These are phyloP conservation scores for Tripterygium wilfordii DNA, from an alignment of 177 flowering plant species.

Conservation along the genomic window DNA sequence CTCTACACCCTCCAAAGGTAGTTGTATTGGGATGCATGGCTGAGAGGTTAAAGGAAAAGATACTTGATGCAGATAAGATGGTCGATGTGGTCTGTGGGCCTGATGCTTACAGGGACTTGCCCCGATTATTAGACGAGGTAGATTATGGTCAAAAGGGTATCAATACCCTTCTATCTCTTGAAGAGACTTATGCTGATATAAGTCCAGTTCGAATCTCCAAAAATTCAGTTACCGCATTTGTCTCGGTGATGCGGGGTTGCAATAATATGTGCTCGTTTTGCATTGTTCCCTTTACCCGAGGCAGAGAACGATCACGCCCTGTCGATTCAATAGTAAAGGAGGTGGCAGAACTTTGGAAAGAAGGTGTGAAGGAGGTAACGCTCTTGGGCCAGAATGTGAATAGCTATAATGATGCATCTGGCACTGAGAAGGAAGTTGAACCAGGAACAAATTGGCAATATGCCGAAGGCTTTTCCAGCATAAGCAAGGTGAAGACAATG, in stretches of 20 bases:
- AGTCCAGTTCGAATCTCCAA: constrained; percentile 82
- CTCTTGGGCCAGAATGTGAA: constrained; percentile 98
- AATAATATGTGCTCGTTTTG: constrained; percentile 99
- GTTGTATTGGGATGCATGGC: constrained; percentile 99
- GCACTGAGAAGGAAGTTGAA: constrained; percentile 45
- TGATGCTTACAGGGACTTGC: constrained; percentile 95
- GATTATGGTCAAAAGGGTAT: constrained; percentile 96
- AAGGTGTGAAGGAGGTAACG: constrained; percentile 89
- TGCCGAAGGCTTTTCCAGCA: constrained; percentile 95
- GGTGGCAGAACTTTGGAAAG: constrained; percentile 78
- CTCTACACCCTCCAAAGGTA: constrained; percentile 81
- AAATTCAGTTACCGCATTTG: constrained; percentile 88
- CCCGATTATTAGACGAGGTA: constrained; percentile 80
- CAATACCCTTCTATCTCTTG: constrained; percentile 94
- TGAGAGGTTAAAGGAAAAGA: constrained; percentile 93
- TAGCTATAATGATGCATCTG: constrained; percentile 89
- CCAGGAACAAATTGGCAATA: constrained; percentile 58
- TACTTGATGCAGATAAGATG: constrained; percentile 97
- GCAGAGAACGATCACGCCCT: constrained; percentile 91
- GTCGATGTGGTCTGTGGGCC: constrained; percentile 99
- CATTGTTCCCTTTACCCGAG: constrained; percentile 95
- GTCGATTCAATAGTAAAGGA: constrained; percentile 90
- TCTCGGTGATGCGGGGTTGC: constrained; percentile 97
- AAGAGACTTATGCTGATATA: constrained; percentile 98
- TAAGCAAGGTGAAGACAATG: constrained; percentile 65